Evolutionary conservation across 345 rosid species (phyloP).

Genomic region (Linum trigynum): DNA sequence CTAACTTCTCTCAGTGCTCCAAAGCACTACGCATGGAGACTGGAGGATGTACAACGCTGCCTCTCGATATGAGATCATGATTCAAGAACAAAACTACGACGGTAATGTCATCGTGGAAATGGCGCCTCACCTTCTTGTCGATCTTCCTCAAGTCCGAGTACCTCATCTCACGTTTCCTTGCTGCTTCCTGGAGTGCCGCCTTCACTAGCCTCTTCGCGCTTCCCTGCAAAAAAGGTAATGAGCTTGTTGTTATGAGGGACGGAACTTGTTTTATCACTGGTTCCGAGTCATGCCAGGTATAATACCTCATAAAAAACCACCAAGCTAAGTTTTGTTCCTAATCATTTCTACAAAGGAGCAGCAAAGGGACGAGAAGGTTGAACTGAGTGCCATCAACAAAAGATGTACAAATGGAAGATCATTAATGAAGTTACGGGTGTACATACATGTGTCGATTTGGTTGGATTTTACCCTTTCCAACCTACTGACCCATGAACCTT

Average conservation of each 20-base stretch:
- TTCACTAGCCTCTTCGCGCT: slow-evolving; percentile 79
- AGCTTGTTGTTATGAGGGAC: neutral
- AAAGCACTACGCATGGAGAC: slow-evolving; percentile 57
- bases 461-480: too few species aligned
- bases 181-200: slow-evolving; percentile 88
- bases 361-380: too few species aligned
- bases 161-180: slow-evolving; percentile 76
- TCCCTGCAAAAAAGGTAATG: slow-evolving; percentile 35
- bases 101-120: slow-evolving; percentile 93
- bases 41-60: slow-evolving; percentile 39
- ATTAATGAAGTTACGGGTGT: too few species aligned
- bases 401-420: too few species aligned
- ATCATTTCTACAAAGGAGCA: too few species aligned
- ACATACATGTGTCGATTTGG: too few species aligned
- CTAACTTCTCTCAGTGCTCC: slow-evolving; percentile 33
- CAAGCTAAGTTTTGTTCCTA: too few species aligned
- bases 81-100: slow-evolving; percentile 77
- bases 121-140: slow-evolving; percentile 82
- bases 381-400: too few species aligned
- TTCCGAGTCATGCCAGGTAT: too few species aligned
- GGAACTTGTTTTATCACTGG: too few species aligned
- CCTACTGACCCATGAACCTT: too few species aligned
- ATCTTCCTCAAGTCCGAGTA: slow-evolving; percentile 80
- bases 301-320: too few species aligned
- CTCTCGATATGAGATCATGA: slow-evolving; percentile 67